These are phyloP conservation scores for Claviceps monticola DNA, from an alignment of 2,329 filamentous ascomycete species.

Conservation along the genomic window DNA sequence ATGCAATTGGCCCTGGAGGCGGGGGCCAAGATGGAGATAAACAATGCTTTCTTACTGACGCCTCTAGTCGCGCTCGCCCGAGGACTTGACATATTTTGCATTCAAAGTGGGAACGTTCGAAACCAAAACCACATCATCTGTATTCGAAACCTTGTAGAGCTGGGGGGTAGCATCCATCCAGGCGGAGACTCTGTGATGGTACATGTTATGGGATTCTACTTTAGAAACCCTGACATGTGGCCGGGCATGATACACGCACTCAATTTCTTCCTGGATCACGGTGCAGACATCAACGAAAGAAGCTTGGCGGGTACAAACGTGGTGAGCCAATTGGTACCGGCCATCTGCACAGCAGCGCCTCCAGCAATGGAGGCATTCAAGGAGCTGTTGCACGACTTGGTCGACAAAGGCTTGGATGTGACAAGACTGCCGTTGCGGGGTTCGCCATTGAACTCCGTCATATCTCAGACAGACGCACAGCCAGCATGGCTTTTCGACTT, in stretches of 20 bases:
- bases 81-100: background rate
- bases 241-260: background rate
- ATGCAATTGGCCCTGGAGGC: background rate
- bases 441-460: background rate
- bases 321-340: background rate
- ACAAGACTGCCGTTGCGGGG: background rate
- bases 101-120: no score
- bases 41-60: background rate
- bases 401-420: background rate
- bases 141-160: background rate
- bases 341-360: background rate
- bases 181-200: background rate
- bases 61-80: background rate
- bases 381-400: background rate
- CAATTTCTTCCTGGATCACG: background rate
- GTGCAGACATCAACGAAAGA: background rate
- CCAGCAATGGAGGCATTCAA: background rate
- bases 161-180: background rate
- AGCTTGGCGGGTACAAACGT: background rate
- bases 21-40: background rate
- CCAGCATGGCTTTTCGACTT: slow-evolving; percentile 1
- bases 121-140: background rate
- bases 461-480: background rate
- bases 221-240: background rate
- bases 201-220: background rate